Conservation (phyloP, 148 eudicot genomes). For the Pharnaceum exiguum region DNA sequence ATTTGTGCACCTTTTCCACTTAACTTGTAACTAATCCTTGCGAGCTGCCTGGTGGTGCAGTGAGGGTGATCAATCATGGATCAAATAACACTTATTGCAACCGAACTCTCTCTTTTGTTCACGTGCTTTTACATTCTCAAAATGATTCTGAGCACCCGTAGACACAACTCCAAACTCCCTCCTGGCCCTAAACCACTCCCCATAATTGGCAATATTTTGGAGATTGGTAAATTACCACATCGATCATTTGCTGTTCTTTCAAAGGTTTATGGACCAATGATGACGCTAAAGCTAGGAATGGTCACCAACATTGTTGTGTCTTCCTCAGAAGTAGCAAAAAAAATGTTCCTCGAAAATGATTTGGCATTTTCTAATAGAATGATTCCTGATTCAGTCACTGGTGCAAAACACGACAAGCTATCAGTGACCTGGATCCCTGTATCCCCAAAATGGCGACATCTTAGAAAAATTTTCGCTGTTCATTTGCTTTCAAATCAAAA, state of each 20-base stretch:
- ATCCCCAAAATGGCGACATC: conserved; percentile 16
- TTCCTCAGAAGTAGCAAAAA: conserved; percentile 11
- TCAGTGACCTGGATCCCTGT: conserved; percentile 24
- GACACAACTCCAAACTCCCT: conserved; percentile 16
- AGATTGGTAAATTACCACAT: conserved; percentile 16
- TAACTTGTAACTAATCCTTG: too few relatives aligned
- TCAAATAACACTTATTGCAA: not conserved
- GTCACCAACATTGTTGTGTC: conserved; percentile 20
- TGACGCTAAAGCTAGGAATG: conserved; percentile 14
- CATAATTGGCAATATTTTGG: conserved; percentile 19
- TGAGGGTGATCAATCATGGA: too few relatives aligned
- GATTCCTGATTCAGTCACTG: conserved; percentile 16
- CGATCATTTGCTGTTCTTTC: conserved; percentile 18
- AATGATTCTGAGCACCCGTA: not conserved
- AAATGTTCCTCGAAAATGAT: conserved; percentile 21
- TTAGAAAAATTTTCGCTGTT: conserved; percentile 14
- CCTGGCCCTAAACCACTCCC: conserved; percentile 23
- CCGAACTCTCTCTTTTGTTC: not conserved
- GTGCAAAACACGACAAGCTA: conserved; percentile 17
- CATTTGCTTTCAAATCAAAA: conserved; percentile 18
- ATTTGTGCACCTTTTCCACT: too few relatives aligned
- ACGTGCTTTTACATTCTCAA: conserved; percentile 6
- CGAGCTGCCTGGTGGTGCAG: too few relatives aligned
- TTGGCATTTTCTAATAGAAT: conserved; percentile 12
- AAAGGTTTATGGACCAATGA: conserved; percentile 17